Base-by-base conservation (phyloP, 164 flowering plant genomes). In the Sextonia rubra region DNA sequence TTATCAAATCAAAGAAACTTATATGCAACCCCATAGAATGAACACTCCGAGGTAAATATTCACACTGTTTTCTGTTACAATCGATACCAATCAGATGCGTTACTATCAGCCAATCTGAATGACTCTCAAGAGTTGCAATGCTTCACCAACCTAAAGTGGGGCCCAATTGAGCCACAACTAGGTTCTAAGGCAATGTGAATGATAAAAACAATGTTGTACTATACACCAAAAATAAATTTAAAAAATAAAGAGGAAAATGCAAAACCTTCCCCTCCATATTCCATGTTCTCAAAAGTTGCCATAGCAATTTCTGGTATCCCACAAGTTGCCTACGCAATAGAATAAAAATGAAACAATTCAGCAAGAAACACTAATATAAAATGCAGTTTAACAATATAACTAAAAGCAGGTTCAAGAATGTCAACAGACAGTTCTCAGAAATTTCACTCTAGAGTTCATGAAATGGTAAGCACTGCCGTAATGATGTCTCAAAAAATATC, bases 261-360 rank as follows among this genome's bases (percentile, higher is more conserved):
- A 48, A 37, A 68, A 92, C 97, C 97, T 90, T 90, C 97, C 75
- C 96, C 97, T 74, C 96, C 99, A 76, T 90, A 95, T 82, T 86
- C 93, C 99, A 95, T 93, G 81, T 95, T 95, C 82, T 95, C 99
- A 85, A 92, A 92, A 74, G 99, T 95, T 68, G 97, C 77, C 81
- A 87, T 83, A 73, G 99, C 92, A 72, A 95, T 82, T 82, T 95
- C 99, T 66, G 99, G 99, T 80, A 95, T 93, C 44, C 97, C 97
- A 79, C 99, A 93, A 64, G 89, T 89, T 66, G 98, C 98, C 98
- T 94, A 71, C 84, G 80, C 65, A 20, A 72, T 77, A 63, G 30
- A 60, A 77, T 68, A 29, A 72, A 52, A 81, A 56, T 0, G 27
- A 48, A 44, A 48, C 14, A 69, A 56, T 63, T 72, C 15, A 71